Conservation (phyloP, 306 rosid species). For the Rosa rugosa region DNA sequence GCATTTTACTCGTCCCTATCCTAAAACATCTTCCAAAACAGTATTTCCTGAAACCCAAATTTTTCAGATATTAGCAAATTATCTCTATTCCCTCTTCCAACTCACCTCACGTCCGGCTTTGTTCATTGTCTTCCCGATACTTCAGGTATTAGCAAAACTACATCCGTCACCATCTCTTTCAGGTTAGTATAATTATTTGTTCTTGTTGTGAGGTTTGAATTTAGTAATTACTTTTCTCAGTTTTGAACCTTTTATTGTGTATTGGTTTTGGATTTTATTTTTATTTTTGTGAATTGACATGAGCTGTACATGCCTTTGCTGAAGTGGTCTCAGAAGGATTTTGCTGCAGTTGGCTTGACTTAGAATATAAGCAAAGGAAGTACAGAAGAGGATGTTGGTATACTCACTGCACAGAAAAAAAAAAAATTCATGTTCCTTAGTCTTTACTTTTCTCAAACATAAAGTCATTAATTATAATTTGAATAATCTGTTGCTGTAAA, state of each 20-base stretch:
- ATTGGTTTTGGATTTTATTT: neutral
- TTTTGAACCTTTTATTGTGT: neutral
- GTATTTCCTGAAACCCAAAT: neutral
- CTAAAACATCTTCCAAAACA: neutral
- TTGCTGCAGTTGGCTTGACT: constrained; percentile 47
- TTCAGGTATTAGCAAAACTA: neutral
- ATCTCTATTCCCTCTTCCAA: neutral
- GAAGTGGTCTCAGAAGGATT: neutral
- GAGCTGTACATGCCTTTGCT: constrained; percentile 17
- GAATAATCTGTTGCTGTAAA: constrained; percentile 19
- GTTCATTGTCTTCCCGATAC: neutral
- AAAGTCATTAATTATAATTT: constrained; percentile 44
- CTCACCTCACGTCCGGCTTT: too few relatives aligned
- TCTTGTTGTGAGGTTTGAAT: neutral
- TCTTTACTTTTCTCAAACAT: constrained; percentile 62
- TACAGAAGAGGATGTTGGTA: constrained; percentile 25
- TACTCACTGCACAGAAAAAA: constrained; percentile 21
- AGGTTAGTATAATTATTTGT: neutral
- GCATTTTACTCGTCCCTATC: neutral
- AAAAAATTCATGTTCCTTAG: constrained; percentile 43
- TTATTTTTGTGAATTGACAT: constrained; percentile 9
- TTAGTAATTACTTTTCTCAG: neutral
- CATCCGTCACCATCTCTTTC: constrained; percentile 1
- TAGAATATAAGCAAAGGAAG: constrained; percentile 56
- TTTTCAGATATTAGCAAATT: neutral